Evolutionary conservation across 768 basidiomycete genomes (phyloP), one percentile per base, ranked within the genome.

Genomic region (Russula earlei): DNA sequence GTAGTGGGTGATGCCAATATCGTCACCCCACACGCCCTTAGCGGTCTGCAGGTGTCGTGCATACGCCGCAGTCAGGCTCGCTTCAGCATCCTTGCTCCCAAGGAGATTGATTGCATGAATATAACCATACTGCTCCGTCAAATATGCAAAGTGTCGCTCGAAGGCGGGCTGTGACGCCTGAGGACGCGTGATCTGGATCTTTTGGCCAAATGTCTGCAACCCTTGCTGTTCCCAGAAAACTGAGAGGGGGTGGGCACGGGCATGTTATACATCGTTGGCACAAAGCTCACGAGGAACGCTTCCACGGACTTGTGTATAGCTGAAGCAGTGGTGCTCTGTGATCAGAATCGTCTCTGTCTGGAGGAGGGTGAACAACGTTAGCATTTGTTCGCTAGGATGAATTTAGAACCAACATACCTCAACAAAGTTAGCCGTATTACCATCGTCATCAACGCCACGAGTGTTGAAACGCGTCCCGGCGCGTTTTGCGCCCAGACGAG

Each of bases 201-300:
- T 82, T 62, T 91, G 92, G 36, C 92, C 90, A 66, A 99, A 93
- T 0, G 95, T 94, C 66, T 94, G 91, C 38, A 94, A 68, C 25
- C 91, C 93, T 70, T 95, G 92, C 66, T 99, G 95, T 68, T 98
- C 95, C 96, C 96, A 99, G 68, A 99, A 99, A 56, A 98, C 92
- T 93, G 66, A 44, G 52, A 53, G 51, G 43, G 34, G 43, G 49
- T 52, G 46, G 46, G 15, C 45, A 38, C 36, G 52, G 55, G 51
- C 24, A 41, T n/a, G 52, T 38, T 15, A 59, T 33, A 25, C n/a
- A 17, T 25, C 60, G 17, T 37, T 44, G 53, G 24, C 41, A 59
- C 62, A 64, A 56, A 52, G 81, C 91, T 66, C 75, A 95, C 92
- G 75, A 55, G 96, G 96, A 41, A 99, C 89, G 63, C 90, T 94